Conservation (phyloP, 768 basidiomycete genomes). For the Lentinula edodes region DNA sequence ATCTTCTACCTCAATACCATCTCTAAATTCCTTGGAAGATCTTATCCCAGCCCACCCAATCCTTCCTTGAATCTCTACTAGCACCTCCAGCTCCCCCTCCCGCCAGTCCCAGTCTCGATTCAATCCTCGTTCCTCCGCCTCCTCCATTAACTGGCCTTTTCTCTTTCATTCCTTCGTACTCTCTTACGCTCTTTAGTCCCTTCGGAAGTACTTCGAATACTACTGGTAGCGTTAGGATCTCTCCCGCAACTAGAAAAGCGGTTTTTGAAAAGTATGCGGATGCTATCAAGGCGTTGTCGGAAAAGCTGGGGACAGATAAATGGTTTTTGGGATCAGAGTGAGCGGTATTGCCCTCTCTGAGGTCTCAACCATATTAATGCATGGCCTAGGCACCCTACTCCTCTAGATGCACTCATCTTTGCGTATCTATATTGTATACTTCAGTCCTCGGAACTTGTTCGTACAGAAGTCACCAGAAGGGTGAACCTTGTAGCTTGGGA, state of each 20-base stretch:
- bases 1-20: background rate
- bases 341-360: slow-evolving; percentile 13
- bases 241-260: slow-evolving; percentile 25
- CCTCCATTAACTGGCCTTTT: slow-evolving; percentile 66
- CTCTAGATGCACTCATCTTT: slow-evolving; percentile 77
- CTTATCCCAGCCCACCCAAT: slow-evolving; percentile 40
- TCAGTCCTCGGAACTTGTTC: slow-evolving; percentile 34
- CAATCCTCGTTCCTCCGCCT: slow-evolving; percentile 58
- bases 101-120: slow-evolving; percentile 29
- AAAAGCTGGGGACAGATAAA: slow-evolving; percentile 67
- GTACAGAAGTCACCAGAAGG: slow-evolving; percentile 62
- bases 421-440: slow-evolving; percentile 74
- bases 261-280: slow-evolving; percentile 60
- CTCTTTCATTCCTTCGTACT: slow-evolving; percentile 44
- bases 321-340: slow-evolving; percentile 82
- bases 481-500: slow-evolving; percentile 84
- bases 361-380: background rate
- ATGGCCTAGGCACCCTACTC: slow-evolving; percentile 56
- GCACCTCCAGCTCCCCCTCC: slow-evolving; percentile 23
- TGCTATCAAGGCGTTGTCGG: slow-evolving; percentile 67
- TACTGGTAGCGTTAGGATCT: slow-evolving; percentile 31
- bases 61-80: slow-evolving; percentile 33
- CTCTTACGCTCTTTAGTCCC: background rate
- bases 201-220: slow-evolving; percentile 34
- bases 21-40: slow-evolving; percentile 26